A percentile compares a stretch with the other conserved stretches of the same genome.
Evolutionary conservation across 2,329 filamentous ascomycete species (phyloP).

Genomic region (Mycosphaerelloides madeirae): DNA sequence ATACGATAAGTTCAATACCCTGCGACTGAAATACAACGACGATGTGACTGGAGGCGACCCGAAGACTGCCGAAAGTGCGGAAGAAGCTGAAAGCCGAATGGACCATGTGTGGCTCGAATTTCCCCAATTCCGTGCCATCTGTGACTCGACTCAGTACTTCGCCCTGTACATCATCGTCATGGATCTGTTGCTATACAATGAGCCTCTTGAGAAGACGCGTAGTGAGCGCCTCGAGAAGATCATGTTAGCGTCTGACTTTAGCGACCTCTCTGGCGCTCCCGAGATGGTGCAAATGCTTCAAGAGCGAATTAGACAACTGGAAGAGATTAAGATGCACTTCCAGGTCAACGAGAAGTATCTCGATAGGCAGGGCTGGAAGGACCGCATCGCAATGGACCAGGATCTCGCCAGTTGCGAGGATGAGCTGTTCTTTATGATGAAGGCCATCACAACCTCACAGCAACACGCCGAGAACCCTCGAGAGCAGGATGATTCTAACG

Average conservation of each 20-base stretch:
- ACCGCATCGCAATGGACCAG: slow-evolving; percentile 80
- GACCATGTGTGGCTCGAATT: slow-evolving; percentile 98
- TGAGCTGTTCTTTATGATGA: slow-evolving; percentile 99
- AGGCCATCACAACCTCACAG: slow-evolving; percentile 95
- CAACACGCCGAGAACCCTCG: slow-evolving; percentile 70
- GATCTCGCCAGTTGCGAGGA: slow-evolving; percentile 88
- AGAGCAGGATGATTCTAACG: slow-evolving; percentile 63
- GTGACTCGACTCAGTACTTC: slow-evolving; percentile 96
- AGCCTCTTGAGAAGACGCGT: slow-evolving; percentile 94
- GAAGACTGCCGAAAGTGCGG: slow-evolving; percentile 37
- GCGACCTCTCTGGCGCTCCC: slow-evolving; percentile 86
- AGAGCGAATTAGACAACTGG: slow-evolving; percentile 84
- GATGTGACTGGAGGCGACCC: slow-evolving; percentile 66
- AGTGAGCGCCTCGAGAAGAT: slow-evolving; percentile 96
- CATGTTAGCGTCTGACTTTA: slow-evolving; percentile 97
- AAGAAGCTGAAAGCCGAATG: slow-evolving; percentile 63
- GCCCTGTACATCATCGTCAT: slow-evolving; percentile 97
- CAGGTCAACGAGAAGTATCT: slow-evolving; percentile 84
- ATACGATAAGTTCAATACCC: slow-evolving; percentile 96
- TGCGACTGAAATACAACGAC: slow-evolving; percentile 95
- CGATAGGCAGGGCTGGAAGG: slow-evolving; percentile 86
- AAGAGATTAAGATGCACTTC: slow-evolving; percentile 95
- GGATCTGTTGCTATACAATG: slow-evolving; percentile 91
- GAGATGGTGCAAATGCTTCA: slow-evolving; percentile 90
- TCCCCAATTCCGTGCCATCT: slow-evolving; percentile 86